Base-by-base conservation (phyloP, 805 yeast species). In the Kluyveromyces siamensis region DNA sequence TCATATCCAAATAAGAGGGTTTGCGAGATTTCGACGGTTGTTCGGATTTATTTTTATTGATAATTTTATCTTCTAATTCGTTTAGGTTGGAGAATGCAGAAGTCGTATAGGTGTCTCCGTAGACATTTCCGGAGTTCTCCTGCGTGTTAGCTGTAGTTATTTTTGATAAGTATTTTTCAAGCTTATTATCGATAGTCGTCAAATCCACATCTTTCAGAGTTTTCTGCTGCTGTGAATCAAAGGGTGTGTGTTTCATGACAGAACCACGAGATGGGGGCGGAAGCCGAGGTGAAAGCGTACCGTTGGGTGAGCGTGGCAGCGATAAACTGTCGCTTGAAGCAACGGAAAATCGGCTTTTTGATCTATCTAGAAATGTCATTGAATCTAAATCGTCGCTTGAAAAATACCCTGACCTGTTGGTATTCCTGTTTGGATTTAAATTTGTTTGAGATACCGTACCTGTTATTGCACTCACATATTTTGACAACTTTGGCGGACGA, bases 1-100 rank as follows among this genome's bases (percentile, higher is more conserved):
- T 57, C 69, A 66, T 65, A 8, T 59, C 63, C 5, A 65, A 63
- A 45, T 65, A 62, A 13, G 65, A 61, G 48, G 63, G 65, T 35
- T 54, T 55, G 30, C 45, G 51, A 16, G 33, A 49, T 27, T 37
- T 40, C 27, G 44, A 18, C 14, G 44, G 37, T 16, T 41, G 43
- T 27, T 33, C 40, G 9, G 41, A 41, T 14, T 37, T 6, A 30
- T 47, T 45, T 41, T 52, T 41, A 36, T 27, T 51, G 40, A 35
- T 51, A 51, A 19, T 53, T 44, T 48, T 54, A 53, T 66, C 70
- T 48, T 66, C 70, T 8, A 63, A 53, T 54, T 66, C 70, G 45
- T 61, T 60, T 45, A 65, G 48, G 36, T 66, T 62, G 2, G 65
- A 57, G 42, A 65, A 66, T 19, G 61, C 59, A 4, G 63, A 55